Evolutionary conservation across 2,329 filamentous ascomycete genomes (phyloP).

Genomic region (Aspergillus sp.): DNA sequence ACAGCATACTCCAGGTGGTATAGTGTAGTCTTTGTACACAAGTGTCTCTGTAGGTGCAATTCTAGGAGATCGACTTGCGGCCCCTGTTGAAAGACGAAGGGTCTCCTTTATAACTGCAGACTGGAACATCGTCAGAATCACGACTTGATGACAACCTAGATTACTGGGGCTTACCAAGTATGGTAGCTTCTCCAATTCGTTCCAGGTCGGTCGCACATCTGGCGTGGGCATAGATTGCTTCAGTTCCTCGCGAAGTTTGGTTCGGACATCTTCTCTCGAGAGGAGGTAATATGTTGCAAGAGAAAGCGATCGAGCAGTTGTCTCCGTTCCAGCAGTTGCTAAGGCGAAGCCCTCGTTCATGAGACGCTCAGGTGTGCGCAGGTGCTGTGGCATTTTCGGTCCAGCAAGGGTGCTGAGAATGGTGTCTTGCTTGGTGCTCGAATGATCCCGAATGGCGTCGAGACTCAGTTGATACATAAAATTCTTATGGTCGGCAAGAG

Average conservation of each 20-base stretch:
- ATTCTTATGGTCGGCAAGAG: slow-evolving; percentile 10
- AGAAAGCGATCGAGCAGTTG: slow-evolving; percentile 23
- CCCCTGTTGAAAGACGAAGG: slow-evolving; percentile 37
- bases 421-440: neutral
- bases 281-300: slow-evolving; percentile 22
- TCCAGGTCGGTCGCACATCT: slow-evolving; percentile 17
- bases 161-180: slow-evolving; percentile 25
- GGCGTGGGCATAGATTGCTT: slow-evolving; percentile 21
- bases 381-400: slow-evolving; percentile 11
- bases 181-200: slow-evolving; percentile 33
- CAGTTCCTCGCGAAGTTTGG: slow-evolving; percentile 22
- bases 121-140: slow-evolving; percentile 1
- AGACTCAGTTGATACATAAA: slow-evolving; percentile 6
- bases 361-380: slow-evolving; percentile 20
- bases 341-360: slow-evolving; percentile 35
- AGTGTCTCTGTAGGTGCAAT: slow-evolving; percentile 19
- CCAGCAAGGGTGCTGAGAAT: slow-evolving; percentile 12
- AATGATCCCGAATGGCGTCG: slow-evolving; percentile 4
- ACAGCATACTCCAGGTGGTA: slow-evolving; percentile 23
- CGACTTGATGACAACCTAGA: neutral
- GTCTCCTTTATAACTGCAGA: slow-evolving; percentile 17
- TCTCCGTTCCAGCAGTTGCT: slow-evolving; percentile 36
- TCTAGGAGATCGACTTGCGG: slow-evolving; percentile 23
- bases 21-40: slow-evolving; percentile 23
- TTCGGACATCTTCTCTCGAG: slow-evolving; percentile 9